Conservation (phyloP, 352 stramenopile species). For the Pythium brachiatum region DNA sequence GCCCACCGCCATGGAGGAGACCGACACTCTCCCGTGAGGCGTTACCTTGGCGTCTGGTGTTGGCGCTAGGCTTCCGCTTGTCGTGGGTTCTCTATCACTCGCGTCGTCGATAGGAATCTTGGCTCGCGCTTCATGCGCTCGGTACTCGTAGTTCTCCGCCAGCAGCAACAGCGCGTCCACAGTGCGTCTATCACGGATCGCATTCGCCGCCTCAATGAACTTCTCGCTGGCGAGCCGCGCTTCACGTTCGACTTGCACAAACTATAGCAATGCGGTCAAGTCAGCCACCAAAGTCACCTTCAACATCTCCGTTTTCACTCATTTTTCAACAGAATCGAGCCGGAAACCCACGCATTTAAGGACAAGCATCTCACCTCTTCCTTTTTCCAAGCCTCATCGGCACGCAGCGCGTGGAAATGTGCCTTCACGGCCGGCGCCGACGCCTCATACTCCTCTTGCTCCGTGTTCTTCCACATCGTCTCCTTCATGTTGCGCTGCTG, state of each 20-base stretch:
- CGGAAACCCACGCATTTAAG: background rate
- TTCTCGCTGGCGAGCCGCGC: slow-evolving; percentile 63
- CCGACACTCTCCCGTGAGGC: background rate
- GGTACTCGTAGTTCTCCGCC: slow-evolving; percentile 78
- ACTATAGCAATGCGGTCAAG: slow-evolving; percentile 29
- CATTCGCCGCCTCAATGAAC: slow-evolving; percentile 60
- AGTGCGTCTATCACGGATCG: slow-evolving; percentile 59
- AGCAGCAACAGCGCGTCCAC: slow-evolving; percentile 68
- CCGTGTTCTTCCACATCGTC: slow-evolving; percentile 53
- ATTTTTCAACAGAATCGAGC: background rate
- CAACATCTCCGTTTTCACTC: slow-evolving; percentile 1
- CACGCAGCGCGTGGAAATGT: slow-evolving; percentile 72
- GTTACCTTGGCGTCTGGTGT: background rate
- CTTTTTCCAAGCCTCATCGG: slow-evolving; percentile 55
- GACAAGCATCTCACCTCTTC: slow-evolving; percentile 38
- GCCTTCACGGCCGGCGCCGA: slow-evolving; percentile 73
- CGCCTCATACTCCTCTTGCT: slow-evolving; percentile 71
- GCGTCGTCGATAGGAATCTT: slow-evolving; percentile 17
- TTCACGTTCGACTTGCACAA: slow-evolving; percentile 56
- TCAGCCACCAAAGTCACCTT: background rate
- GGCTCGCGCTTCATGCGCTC: slow-evolving; percentile 54
- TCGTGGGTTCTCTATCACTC: slow-evolving; percentile 25
- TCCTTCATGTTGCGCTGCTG: background rate
- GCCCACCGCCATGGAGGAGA: slow-evolving; percentile 6
- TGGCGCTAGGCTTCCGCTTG: background rate